Evolutionary conservation across 2,329 filamentous ascomycete species (phyloP).

Genomic region (Aspergillus pseudoglaucus): DNA sequence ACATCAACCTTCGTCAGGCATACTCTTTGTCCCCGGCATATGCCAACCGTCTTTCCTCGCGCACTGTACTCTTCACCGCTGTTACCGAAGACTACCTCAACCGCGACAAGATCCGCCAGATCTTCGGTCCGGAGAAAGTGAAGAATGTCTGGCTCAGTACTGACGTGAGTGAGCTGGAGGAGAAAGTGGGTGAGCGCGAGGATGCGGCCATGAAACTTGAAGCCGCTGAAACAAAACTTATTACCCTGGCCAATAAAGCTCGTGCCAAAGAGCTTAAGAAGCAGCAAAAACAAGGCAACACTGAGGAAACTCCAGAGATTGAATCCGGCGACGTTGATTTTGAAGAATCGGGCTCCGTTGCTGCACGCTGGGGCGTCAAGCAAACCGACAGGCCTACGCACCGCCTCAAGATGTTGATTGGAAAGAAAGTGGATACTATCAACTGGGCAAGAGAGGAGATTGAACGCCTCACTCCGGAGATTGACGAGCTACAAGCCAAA

Average conservation of each 20-base stretch:
- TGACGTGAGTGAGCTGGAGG: constrained; percentile 68
- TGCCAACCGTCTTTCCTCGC: constrained; percentile 76
- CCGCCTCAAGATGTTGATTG: constrained; percentile 62
- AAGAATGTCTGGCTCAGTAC: constrained; percentile 78
- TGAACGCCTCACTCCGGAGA: constrained; percentile 64
- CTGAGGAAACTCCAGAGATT: constrained; percentile 29
- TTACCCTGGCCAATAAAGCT: constrained; percentile 68
- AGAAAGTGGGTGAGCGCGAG: constrained; percentile 75
- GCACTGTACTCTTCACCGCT: constrained; percentile 82
- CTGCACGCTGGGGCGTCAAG: constrained; percentile 63
- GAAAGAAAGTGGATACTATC: constrained; percentile 91
- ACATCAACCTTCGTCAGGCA: constrained; percentile 86
- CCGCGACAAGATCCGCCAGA: constrained; percentile 65
- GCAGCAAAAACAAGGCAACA: constrained; percentile 46
- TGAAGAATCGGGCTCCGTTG: constrained; percentile 59
- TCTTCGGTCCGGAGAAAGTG: constrained; percentile 73
- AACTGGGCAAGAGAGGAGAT: constrained; percentile 79
- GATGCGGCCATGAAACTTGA: constrained; percentile 76
- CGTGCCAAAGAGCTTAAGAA: constrained; percentile 64
- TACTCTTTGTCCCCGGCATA: constrained; percentile 83
- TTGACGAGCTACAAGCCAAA: constrained; percentile 60
- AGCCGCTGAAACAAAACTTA: constrained; percentile 76
- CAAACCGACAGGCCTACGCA: constrained; percentile 71
- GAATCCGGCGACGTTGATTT: constrained; percentile 45
- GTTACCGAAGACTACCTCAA: constrained; percentile 74